phyloP scores from a whole-genome alignment of 768 basidiomycete genomes.

The Fomitopsis serialis region DNA sequence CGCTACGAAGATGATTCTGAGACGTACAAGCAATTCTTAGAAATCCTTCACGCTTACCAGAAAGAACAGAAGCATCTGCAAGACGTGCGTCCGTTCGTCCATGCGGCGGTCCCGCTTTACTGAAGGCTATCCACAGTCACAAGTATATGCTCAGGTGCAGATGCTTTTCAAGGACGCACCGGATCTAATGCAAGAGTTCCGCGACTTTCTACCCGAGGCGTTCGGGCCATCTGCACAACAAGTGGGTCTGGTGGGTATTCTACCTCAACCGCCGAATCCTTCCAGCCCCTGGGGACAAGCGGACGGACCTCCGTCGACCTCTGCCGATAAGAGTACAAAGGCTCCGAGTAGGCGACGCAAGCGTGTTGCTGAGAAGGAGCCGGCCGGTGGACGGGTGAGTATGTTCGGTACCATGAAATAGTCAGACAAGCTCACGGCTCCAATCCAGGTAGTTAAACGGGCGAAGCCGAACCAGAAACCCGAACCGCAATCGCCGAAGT shows the following conservation, averaged over 20 bases:
- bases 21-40: constrained; percentile 86
- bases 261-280: constrained; percentile 42
- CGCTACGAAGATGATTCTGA: constrained; percentile 87
- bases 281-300: constrained; percentile 21
- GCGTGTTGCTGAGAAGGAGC: constrained; percentile 61
- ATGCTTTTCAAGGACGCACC: constrained; percentile 76
- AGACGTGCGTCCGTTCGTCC: constrained; percentile 47
- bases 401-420: constrained; percentile 1
- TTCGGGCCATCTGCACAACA: constrained; percentile 36
- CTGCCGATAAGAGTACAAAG: constrained; percentile 35
- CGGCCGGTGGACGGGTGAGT: constrained; percentile 43
- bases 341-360: constrained; percentile 53
- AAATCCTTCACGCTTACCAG: constrained; percentile 84
- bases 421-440: not conserved
- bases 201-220: constrained; percentile 72
- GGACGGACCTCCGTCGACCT: constrained; percentile 11
- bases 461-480: constrained; percentile 57
- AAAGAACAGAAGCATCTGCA: constrained; percentile 68
- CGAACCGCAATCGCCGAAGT: constrained; percentile 46
- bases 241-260: constrained; percentile 38
- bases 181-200: constrained; percentile 77
- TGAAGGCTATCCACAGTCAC: constrained; percentile 35
- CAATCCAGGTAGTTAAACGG: constrained; percentile 49
- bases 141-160: constrained; percentile 80
- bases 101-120: not conserved